Conservation (phyloP, 768 basidiomycete species). For the Nidula microcarpa region DNA sequence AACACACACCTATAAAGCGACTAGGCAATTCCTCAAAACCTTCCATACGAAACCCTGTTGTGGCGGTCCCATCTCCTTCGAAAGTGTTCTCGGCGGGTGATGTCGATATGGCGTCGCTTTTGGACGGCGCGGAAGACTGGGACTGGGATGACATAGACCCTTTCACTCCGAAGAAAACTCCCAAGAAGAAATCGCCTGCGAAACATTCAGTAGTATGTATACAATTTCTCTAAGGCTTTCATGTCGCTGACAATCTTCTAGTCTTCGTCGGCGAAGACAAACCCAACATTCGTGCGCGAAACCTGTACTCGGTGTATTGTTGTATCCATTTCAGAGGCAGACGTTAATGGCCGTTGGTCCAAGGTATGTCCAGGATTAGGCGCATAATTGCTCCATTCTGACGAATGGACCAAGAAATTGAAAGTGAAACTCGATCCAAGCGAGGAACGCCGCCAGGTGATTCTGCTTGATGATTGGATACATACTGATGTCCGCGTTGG, state of each 20-base stretch:
- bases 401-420: slow-evolving; percentile 37
- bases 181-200: slow-evolving; percentile 9
- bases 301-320: slow-evolving; percentile 58
- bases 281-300: slow-evolving; percentile 18
- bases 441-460: slow-evolving; percentile 42
- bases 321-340: slow-evolving; percentile 36
- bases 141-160: slow-evolving; percentile 58
- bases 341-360: slow-evolving; percentile 22
- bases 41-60: slow-evolving; percentile 2
- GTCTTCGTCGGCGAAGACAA: slow-evolving; percentile 7
- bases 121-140: slow-evolving; percentile 71
- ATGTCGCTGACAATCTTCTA: slow-evolving; percentile 3
- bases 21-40: slow-evolving; percentile 6
- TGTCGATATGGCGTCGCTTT: slow-evolving; percentile 42
- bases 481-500: slow-evolving; percentile 58
- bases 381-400: neutral
- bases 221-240: neutral
- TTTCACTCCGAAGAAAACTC: slow-evolving; percentile 47
- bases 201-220: neutral
- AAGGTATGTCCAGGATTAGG: slow-evolving; percentile 31
- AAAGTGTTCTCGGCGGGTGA: slow-evolving; percentile 22
- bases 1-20: slow-evolving; percentile 2
- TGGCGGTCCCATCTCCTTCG: slow-evolving; percentile 12
- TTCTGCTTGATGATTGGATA: slow-evolving; percentile 78
- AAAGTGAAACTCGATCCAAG: slow-evolving; percentile 39